Evolutionary conservation across 2,329 filamentous ascomycete genomes (phyloP).

Genomic region (Rutstroemia sp.): DNA sequence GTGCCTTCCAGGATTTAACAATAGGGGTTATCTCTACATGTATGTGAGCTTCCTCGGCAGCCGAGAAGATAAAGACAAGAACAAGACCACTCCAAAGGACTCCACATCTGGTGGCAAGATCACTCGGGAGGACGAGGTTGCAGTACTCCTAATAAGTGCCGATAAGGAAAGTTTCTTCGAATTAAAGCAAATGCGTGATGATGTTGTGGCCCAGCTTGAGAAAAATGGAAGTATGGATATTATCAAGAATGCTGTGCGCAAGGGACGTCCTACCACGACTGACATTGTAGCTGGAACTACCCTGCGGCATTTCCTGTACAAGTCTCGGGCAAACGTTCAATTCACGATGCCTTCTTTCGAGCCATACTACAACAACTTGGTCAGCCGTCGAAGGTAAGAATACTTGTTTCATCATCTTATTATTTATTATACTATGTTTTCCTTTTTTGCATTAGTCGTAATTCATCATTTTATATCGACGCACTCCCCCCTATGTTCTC

Average conservation of each 20-base stretch:
- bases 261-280: constrained; percentile 62
- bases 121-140: constrained; percentile 72
- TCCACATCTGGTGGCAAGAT: constrained; percentile 32
- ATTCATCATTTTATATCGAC: neutral
- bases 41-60: constrained; percentile 91
- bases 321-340: constrained; percentile 88
- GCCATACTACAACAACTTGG: constrained; percentile 54
- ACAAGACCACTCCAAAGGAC: constrained; percentile 55
- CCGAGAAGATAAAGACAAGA: constrained; percentile 36
- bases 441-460: no score
- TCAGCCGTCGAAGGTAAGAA: constrained; percentile 54
- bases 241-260: constrained; percentile 63
- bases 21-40: constrained; percentile 94
- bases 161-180: constrained; percentile 93
- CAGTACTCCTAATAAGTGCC: constrained; percentile 84
- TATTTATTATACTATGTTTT: neutral
- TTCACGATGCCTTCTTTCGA: constrained; percentile 84
- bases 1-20: constrained; percentile 95
- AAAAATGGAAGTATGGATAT: constrained; percentile 68
- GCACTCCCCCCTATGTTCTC: neutral
- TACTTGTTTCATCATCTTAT: constrained; percentile 7
- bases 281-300: constrained; percentile 76
- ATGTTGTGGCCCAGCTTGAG: constrained; percentile 59
- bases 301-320: constrained; percentile 90
- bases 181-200: constrained; percentile 65